Evolutionary conservation across 441 rosid genomes (phyloP), one percentile per base, ranked within the genome.

Genomic region (Capsella rubella): DNA sequence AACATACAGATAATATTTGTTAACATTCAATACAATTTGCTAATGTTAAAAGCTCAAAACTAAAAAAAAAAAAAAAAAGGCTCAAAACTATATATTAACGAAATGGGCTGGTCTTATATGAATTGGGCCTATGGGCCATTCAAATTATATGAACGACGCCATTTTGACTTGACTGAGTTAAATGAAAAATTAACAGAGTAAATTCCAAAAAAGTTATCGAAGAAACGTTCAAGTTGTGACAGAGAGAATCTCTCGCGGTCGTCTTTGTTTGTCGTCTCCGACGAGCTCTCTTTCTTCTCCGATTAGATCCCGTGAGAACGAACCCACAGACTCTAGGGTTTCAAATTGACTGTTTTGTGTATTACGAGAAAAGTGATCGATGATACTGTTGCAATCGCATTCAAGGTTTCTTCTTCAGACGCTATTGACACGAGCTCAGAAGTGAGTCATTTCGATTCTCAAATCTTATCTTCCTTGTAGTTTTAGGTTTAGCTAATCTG

Each of bases 361-460:
- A 59, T n/a, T 56, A 1, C n/a, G 3, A 16, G 37, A 29, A 29
- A 45, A 34, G 31, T 35, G 69, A 81, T 57, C 87, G 67, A 95
- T 95, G 99, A 88, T 93, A 70, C 87, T 95, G 43, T 82, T 95
- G 76, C 93, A 90, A 77, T 79, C 98, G 39, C 95, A 91, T 78
- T 95, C 99, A 75, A 85, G 95, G 82, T 93, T 95, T 80, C 98
- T 95, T 69, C 93, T 90, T 71, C 92, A 92, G 73, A 88, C 89
- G 71, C 81, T 95, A 75, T 58, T 80, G 73, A 90, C 87, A 78
- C 92, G 96, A 31, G 81, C 87, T 34, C 90, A 88, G 10, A 89
- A 87, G 99, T 95, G 64, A 64, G 84, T 54, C 3, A 6, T 53
- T 50, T 58, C 53, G 21, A 16, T 58, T 13, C 60, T 51, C 34